These are phyloP conservation scores for Bruguiera parviflora DNA, from an alignment of 345 rosid genomes.

Conservation along the genomic window DNA sequence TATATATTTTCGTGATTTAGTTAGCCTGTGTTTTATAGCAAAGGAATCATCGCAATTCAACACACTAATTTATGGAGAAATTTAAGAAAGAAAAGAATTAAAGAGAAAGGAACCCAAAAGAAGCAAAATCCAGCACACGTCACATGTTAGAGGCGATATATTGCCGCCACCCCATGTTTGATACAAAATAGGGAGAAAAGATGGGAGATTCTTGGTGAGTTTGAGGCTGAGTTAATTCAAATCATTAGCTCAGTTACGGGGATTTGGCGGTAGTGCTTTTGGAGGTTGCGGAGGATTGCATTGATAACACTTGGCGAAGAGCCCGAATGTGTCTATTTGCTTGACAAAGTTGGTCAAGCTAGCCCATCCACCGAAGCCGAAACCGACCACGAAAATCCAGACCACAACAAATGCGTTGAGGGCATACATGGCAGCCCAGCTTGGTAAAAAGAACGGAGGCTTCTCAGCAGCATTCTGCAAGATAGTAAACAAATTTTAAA, in stretches of 20 bases:
- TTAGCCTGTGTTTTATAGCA: conserved; percentile 38
- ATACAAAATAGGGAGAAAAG: conserved; percentile 45
- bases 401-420: conserved; percentile 62
- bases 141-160: conserved; percentile 40
- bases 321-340: conserved; percentile 88
- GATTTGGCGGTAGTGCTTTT: conserved; percentile 29
- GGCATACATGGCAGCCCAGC: conserved; percentile 87
- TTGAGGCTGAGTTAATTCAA: background rate
- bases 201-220: background rate
- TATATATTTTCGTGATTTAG: conserved; percentile 18
- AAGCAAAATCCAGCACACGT: conserved; percentile 51
- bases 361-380: conserved; percentile 96
- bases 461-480: conserved; percentile 93
- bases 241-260: conserved; percentile 33
- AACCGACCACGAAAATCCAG: conserved; percentile 87
- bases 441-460: conserved; percentile 81
- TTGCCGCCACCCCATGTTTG: conserved; percentile 48
- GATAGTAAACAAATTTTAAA: too few relatives aligned
- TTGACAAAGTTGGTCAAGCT: conserved; percentile 82
- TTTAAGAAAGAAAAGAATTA: conserved; percentile 17
- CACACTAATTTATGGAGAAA: conserved; percentile 50
- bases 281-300: conserved; percentile 69
- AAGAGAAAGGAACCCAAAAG: conserved; percentile 1
- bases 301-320: conserved; percentile 96
- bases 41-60: conserved; percentile 50